These are phyloP conservation scores for Arthrobotrys musiformis DNA, from an alignment of 2,329 filamentous ascomycete genomes.

Conservation along the genomic window DNA sequence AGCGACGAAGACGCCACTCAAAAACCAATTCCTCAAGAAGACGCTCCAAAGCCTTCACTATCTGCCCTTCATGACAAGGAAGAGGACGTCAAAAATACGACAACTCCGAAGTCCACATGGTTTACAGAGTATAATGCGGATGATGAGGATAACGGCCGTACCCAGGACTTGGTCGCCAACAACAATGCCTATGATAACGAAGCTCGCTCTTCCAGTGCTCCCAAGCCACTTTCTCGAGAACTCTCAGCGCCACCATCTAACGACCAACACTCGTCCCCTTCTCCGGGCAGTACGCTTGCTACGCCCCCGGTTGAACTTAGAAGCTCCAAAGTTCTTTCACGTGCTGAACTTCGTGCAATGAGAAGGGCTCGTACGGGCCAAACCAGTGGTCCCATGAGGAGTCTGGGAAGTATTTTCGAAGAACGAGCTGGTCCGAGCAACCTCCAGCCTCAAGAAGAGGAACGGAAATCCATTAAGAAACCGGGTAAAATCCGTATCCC, in stretches of 20 bases:
- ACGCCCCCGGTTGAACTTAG: background rate
- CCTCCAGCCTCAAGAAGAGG: background rate
- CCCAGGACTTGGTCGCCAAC: no score
- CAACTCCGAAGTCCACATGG: background rate
- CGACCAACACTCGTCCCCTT: background rate
- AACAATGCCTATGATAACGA: background rate
- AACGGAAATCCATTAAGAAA: background rate
- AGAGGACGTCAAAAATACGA: no score
- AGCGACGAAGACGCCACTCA: background rate
- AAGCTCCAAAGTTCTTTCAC: background rate
- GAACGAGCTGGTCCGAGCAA: background rate
- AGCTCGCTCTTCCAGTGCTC: background rate
- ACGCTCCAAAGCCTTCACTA: background rate
- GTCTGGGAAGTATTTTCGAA: background rate
- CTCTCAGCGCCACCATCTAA: background rate
- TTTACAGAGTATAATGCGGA: background rate
- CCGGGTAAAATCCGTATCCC: constrained; percentile 43
- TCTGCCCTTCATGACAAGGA: no score
- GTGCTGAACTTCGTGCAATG: background rate
- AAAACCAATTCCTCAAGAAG: background rate
- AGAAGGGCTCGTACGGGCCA: background rate
- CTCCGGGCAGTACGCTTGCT: background rate
- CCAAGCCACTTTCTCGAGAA: no score
- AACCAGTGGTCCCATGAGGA: background rate
- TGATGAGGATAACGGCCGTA: background rate